A percentile compares a stretch with the other conserved stretches of the same genome.
phyloP scores from a whole-genome alignment of 768 basidiomycete genomes.

The Mrakia gelida region DNA sequence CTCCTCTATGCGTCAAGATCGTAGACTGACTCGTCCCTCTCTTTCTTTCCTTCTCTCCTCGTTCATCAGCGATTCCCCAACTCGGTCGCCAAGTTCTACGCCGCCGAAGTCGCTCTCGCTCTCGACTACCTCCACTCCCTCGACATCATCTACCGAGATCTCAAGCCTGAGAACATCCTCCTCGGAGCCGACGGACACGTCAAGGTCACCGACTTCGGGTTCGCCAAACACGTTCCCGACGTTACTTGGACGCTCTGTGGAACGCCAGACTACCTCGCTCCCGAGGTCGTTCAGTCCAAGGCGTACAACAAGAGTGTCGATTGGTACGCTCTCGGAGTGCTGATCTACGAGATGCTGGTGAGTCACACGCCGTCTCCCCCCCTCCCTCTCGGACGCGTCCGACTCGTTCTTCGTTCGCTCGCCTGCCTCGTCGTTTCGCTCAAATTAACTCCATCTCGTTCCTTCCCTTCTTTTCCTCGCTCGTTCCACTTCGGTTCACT shows the following conservation, averaged over 20 bases:
- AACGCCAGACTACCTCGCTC: conserved; percentile 48
- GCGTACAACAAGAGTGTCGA: conserved; percentile 48
- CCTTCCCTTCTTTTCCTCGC: neutral
- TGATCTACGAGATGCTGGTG: conserved; percentile 48
- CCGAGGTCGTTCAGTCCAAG: conserved; percentile 47
- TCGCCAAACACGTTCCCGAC: conserved; percentile 47
- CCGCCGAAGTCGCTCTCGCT: conserved; percentile 47
- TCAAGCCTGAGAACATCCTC: conserved; percentile 65
- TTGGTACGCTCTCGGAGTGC: conserved; percentile 47
- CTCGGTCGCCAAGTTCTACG: conserved; percentile 48
- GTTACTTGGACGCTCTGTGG: conserved; percentile 48
- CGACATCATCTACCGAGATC: conserved; percentile 47
- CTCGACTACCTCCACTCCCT: conserved; percentile 47
- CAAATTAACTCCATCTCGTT: neutral
- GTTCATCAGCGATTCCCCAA: conserved; percentile 47
- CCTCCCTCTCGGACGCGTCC: neutral
- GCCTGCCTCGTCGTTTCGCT: neutral
- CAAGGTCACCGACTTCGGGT: conserved; percentile 95
- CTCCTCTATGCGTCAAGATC: too few relatives aligned
- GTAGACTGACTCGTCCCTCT: neutral
- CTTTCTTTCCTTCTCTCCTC: neutral
- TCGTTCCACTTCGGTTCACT: neutral
- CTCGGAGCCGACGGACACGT: conserved; percentile 93
- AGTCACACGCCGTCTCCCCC: conserved; percentile 29
- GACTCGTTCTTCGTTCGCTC: neutral